Percentiles rank a stretch among this genome's conserved stretches.
phyloP scores from a whole-genome alignment of 2,329 filamentous ascomycete genomes.

The Bipolaris oryzae region DNA sequence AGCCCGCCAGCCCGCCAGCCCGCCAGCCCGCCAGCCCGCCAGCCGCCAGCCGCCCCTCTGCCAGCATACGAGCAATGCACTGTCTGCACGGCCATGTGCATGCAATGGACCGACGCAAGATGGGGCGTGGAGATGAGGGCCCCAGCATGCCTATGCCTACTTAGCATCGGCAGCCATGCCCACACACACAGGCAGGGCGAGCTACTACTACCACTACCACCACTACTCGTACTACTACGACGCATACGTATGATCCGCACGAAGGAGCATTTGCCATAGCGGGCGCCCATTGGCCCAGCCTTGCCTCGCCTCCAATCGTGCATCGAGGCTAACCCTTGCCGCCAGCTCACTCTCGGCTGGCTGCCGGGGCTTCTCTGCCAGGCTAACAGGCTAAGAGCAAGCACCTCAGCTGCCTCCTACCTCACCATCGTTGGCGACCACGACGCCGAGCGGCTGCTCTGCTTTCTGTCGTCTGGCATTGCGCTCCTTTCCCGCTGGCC shows the following conservation, averaged over 20 bases:
- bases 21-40: no score
- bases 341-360: constrained; percentile 15
- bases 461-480: constrained; percentile 22
- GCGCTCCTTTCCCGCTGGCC: constrained; percentile 21
- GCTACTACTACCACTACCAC: no score
- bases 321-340: constrained; percentile 13
- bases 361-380: constrained; percentile 8
- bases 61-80: constrained; percentile 2
- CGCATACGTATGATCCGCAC: constrained; percentile 8
- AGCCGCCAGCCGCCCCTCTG: neutral
- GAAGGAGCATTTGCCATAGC: constrained; percentile 15
- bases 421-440: constrained; percentile 25
- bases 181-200: no score
- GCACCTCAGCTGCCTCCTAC: constrained; percentile 34
- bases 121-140: constrained; percentile 1
- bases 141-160: no score
- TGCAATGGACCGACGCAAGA: no score
- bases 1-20: no score
- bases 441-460: constrained; percentile 24
- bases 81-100: neutral
- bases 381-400: constrained; percentile 3
- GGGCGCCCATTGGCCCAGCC: constrained; percentile 15
- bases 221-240: no score
- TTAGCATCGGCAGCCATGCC: no score
- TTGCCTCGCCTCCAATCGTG: constrained; percentile 14